Evolutionary conservation across 495 filamentous ascomycete genomes (phyloP).

Genomic region (Symbiotaphrina buchneri): DNA sequence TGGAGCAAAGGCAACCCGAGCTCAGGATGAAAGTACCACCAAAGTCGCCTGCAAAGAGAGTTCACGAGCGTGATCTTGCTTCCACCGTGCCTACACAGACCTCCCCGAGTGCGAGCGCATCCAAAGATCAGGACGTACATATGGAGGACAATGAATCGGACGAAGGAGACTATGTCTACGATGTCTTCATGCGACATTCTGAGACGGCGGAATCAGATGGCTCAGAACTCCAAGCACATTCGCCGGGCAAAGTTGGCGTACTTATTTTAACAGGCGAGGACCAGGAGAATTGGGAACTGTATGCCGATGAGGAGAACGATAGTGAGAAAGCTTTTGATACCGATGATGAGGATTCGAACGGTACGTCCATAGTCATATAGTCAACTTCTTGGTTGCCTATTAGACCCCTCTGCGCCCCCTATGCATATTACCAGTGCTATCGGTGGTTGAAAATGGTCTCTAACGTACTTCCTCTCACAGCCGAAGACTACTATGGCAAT

Average conservation of each 20-base stretch:
- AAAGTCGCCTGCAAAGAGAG: neutral
- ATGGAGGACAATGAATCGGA: constrained; percentile 5
- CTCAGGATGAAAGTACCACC: no score
- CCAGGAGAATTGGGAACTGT: constrained; percentile 31
- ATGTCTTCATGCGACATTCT: constrained; percentile 31
- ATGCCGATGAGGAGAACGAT: constrained; percentile 25
- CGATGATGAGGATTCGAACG: constrained; percentile 40
- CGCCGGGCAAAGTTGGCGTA: constrained; percentile 22
- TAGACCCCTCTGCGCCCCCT: no score
- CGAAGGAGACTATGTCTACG: constrained; percentile 38
- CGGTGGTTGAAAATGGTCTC: neutral
- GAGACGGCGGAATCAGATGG: constrained; percentile 11
- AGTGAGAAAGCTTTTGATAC: constrained; percentile 31
- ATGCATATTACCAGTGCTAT: neutral
- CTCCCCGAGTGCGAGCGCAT: no score
- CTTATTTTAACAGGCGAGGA: constrained; percentile 36
- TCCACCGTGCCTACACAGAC: neutral
- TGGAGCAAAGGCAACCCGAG: no score
- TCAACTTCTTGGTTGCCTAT: constrained; percentile 3
- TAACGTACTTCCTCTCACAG: constrained; percentile 12
- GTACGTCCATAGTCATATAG: no score
- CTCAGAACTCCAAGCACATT: constrained; percentile 12
- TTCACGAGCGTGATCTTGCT: neutral
- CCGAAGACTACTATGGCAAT: constrained; percentile 40
- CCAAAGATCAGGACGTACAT: neutral